Evolutionary conservation across 805 yeast species (phyloP).

Genomic region (Lachancea nothofagi): DNA sequence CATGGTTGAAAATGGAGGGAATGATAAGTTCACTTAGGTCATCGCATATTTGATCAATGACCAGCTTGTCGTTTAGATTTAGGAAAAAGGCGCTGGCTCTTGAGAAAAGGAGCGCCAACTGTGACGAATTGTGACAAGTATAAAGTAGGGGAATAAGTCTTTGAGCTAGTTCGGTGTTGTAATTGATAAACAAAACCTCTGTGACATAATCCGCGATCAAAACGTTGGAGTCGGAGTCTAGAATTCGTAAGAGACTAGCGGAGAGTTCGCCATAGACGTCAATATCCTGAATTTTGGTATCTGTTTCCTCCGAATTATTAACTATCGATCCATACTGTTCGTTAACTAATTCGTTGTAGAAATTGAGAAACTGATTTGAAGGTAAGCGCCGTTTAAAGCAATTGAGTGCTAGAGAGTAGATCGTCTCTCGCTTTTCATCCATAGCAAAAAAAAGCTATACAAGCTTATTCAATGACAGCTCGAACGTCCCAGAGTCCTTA

Average conservation of each 20-base stretch:
- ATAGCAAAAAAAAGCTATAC: not conserved
- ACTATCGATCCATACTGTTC: constrained; percentile 20
- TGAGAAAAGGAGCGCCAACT: constrained; percentile 27
- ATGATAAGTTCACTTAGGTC: constrained; percentile 24
- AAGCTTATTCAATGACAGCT: not conserved
- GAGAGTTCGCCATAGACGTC: constrained; percentile 8
- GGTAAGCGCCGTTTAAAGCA: constrained; percentile 28
- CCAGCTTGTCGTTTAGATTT: constrained; percentile 26
- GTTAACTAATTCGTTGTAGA: constrained; percentile 32
- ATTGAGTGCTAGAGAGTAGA: constrained; percentile 23
- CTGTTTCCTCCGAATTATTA: constrained; percentile 7
- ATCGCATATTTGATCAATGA: constrained; percentile 24
- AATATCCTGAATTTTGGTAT: constrained; percentile 5
- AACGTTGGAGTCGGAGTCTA: constrained; percentile 10
- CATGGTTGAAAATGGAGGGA: constrained; percentile 20
- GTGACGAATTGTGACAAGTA: constrained; percentile 12
- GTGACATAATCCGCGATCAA: constrained; percentile 25
- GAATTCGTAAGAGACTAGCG: constrained; percentile 15
- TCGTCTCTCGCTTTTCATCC: constrained; percentile 16
- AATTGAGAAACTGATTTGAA: constrained; percentile 26
- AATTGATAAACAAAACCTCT: constrained; percentile 28
- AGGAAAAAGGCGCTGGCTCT: constrained; percentile 24
- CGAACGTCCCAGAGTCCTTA: too few relatives aligned
- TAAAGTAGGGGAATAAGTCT: constrained; percentile 23
- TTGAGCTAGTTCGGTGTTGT: constrained; percentile 25